These are phyloP conservation scores for Chenopodium suecicum DNA, from an alignment of 148 eudicot species.

Conservation along the genomic window DNA sequence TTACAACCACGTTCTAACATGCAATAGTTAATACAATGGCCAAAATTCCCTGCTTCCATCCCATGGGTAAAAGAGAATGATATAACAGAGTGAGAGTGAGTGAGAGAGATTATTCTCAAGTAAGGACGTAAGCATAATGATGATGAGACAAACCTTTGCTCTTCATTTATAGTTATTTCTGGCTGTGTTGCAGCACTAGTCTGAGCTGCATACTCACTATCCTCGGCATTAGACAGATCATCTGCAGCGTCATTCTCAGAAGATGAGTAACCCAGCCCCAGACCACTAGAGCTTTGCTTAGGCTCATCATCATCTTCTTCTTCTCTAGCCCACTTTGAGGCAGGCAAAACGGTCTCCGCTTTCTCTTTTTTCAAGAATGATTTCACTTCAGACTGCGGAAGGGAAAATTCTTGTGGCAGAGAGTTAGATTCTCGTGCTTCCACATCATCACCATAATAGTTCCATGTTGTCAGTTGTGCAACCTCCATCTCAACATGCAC, in stretches of 20 bases:
- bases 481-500: slow-evolving; percentile 42
- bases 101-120: not conserved
- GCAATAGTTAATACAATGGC: not conserved
- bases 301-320: slow-evolving; percentile 88
- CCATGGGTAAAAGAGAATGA: not conserved
- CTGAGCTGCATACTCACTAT: slow-evolving; percentile 48
- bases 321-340: slow-evolving; percentile 97
- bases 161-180: slow-evolving; percentile 69
- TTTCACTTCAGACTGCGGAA: slow-evolving; percentile 56
- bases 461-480: slow-evolving; percentile 42
- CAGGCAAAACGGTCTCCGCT: slow-evolving; percentile 59
- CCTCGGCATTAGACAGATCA: slow-evolving; percentile 46
- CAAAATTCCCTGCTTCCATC: not conserved
- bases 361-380: slow-evolving; percentile 51
- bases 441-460: slow-evolving; percentile 42
- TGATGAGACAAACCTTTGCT: slow-evolving; percentile 55
- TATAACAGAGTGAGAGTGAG: not conserved
- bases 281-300: slow-evolving; percentile 57
- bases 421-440: slow-evolving; percentile 37
- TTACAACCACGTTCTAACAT: not conserved
- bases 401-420: slow-evolving; percentile 41
- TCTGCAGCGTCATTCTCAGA: slow-evolving; percentile 82
- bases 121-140: not conserved
- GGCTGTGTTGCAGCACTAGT: slow-evolving; percentile 54
- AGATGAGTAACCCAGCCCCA: slow-evolving; percentile 87